Evolutionary conservation across 805 yeast species (phyloP), one percentile per base, ranked within the genome.

Genomic region (Ogataea thermomethanolica): DNA sequence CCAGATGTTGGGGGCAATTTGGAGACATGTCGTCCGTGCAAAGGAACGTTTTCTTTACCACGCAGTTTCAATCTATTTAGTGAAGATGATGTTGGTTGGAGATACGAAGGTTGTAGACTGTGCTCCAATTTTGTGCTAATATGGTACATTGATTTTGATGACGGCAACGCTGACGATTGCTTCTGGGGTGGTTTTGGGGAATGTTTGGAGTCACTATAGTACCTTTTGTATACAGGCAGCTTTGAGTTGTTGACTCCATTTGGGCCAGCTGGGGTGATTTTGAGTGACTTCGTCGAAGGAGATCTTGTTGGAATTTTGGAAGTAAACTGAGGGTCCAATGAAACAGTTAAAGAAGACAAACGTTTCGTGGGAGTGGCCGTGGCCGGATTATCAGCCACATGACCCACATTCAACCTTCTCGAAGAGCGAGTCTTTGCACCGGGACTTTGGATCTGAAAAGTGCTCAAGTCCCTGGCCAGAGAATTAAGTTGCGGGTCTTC

Each of bases 281-380:
- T 39, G 20, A 49, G 29, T 11, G 46, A 42, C 15, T 37, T 43
- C 7, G 45, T 41, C 23, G 54, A 50, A 2, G 53, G 51, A 3
- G 58, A 53, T 17, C 51, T 34, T 7, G 44, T 52, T 5, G 61
- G 61, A 11, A 56, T 56, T 25, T 46, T 42, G 8, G 59, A 54
- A 2, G 41, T 42, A 37, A 52, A 54, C 11, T 47, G 49, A 2
- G 50, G 35, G 7, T 49, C 46, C 7, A 53, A 30, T 7, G 43
- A 35, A 13, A 56, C 27, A 10, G 45, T 52, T 7, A 53, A 34
- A 7, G 55, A 49, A 10, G 41, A 39, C 11, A 40, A 31, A 15
- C 54, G 28, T 8, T 41, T 35, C 6, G 42, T 27, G 25, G 36
- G 26, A 22, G 35, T 9, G 5, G 31, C 29, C 12, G 25, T 9